Base-by-base conservation (phyloP, 2,329 filamentous ascomycete species). In the Pseudopyrenochaeta lycopersici region DNA sequence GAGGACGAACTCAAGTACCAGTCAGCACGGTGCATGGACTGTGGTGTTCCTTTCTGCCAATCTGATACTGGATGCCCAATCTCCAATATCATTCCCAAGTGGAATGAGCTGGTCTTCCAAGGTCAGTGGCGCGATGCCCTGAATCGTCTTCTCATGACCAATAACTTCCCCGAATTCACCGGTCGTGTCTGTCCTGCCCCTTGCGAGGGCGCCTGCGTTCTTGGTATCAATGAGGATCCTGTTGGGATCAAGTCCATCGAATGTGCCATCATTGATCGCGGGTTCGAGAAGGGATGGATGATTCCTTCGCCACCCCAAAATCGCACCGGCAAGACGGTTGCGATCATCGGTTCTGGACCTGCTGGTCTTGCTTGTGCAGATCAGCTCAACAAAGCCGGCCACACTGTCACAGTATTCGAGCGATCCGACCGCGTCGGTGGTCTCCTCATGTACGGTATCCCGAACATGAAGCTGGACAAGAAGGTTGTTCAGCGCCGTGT, bases 401-500 rank as follows among this genome's bases (percentile, higher is more conserved):
- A 98, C 80, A 80, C 75, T 4, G 92, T 97, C 49, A 97, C 92
- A 11, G 87, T 98, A 15, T 97, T 95, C 72, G 94, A 98, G 84
- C 91, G 94, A 62, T 87, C 92, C 55, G 94, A 98, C 74, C 91
- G 94, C 62, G 82, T 90, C 52, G 94, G 94, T 79, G 94, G 94
- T 77, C 84, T 98, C 49, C 86, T 98, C 70, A 97, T 97, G 94
- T 97, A 98, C 74, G 94, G 94, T 65, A 98, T 98, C 65, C 94
- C 94, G 64, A 98, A 98, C 83, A 98, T 98, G 94, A 98, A 98
- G 83, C 90, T 98, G 36, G 94, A 98, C 82, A 98, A 98, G 85
- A 92, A 92, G 73, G 88, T 97, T 60, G 94, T 98, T 56, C 94
- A 97, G 83, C 90, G 94, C 46, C 90, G 94, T 76, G 92, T 95